Conservation (phyloP, 1,284 basidiomycete species). For the Mycena sp. region DNA sequence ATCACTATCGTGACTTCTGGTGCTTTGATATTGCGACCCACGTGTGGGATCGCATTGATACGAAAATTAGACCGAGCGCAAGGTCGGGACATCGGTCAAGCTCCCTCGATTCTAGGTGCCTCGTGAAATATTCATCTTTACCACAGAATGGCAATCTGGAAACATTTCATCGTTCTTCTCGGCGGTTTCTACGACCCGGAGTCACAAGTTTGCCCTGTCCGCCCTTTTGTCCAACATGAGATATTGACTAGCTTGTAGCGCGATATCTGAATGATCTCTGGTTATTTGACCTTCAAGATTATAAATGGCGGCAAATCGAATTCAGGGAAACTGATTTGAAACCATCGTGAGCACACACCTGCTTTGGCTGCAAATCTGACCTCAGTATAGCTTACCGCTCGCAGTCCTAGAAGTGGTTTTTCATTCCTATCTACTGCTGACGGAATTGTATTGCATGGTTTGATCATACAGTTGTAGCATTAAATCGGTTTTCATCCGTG, state of each 20-base stretch:
- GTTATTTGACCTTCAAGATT: slow-evolving; percentile 90
- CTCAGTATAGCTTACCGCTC: background rate
- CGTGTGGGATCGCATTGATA: slow-evolving; percentile 90
- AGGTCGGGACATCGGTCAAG: slow-evolving; percentile 83
- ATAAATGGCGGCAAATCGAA: slow-evolving; percentile 88
- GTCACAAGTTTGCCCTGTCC: slow-evolving; percentile 62
- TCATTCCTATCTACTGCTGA: slow-evolving; percentile 86
- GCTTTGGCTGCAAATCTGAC: slow-evolving; percentile 4
- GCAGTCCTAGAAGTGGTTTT: slow-evolving; percentile 85
- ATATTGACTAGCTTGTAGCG: slow-evolving; percentile 59
- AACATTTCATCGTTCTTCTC: slow-evolving; percentile 87
- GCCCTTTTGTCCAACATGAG: background rate
- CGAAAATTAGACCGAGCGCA: slow-evolving; percentile 83
- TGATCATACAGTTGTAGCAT: slow-evolving; percentile 13
- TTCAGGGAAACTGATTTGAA: slow-evolving; percentile 73
- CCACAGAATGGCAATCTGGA: slow-evolving; percentile 84
- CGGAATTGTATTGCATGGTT: slow-evolving; percentile 86
- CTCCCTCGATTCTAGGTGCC: background rate
- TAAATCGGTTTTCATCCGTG: background rate
- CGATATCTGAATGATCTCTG: slow-evolving; percentile 90
- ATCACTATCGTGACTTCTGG: slow-evolving; percentile 92
- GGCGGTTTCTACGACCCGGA: slow-evolving; percentile 89
- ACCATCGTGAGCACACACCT: slow-evolving; percentile 65
- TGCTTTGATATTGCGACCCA: slow-evolving; percentile 80
- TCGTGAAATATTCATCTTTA: slow-evolving; percentile 44